phyloP scores from a whole-genome alignment of 75 land plant genomes.

The Picea glauca region DNA sequence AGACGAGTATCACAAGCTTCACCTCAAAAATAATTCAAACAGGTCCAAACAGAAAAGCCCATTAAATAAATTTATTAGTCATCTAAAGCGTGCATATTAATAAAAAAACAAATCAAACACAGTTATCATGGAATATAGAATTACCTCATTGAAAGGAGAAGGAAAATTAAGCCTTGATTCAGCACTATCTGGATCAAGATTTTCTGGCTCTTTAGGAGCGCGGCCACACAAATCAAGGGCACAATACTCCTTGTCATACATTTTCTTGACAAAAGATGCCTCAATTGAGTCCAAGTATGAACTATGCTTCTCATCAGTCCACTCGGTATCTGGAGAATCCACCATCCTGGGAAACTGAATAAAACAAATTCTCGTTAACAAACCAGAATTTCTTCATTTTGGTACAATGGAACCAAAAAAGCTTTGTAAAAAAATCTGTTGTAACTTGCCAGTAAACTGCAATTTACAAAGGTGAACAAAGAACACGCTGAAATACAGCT shows the following conservation, averaged over 20 bases:
- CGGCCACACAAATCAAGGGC: background rate
- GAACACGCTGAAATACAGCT: background rate
- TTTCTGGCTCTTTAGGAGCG: background rate
- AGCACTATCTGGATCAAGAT: background rate
- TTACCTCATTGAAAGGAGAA: constrained; percentile 15
- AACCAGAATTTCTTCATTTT: background rate
- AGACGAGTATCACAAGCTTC: background rate
- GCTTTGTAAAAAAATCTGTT: background rate
- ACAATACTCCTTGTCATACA: constrained; percentile 26
- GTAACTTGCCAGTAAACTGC: no score
- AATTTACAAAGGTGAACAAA: background rate
- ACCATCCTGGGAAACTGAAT: background rate
- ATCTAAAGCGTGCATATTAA: background rate
- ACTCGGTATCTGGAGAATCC: constrained; percentile 14
- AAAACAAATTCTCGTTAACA: background rate
- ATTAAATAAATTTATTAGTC: background rate
- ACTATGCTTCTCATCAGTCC: constrained; percentile 55
- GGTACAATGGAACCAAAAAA: background rate
- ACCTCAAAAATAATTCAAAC: background rate
- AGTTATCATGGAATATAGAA: background rate
- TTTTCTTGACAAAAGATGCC: constrained; percentile 45
- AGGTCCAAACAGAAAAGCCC: background rate
- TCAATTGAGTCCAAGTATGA: constrained; percentile 40
- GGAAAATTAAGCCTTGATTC: constrained; percentile 11
- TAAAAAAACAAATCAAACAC: background rate